Base-by-base conservation (phyloP, 2,329 filamentous ascomycete genomes). In the Magnaporthiopsis poae region DNA sequence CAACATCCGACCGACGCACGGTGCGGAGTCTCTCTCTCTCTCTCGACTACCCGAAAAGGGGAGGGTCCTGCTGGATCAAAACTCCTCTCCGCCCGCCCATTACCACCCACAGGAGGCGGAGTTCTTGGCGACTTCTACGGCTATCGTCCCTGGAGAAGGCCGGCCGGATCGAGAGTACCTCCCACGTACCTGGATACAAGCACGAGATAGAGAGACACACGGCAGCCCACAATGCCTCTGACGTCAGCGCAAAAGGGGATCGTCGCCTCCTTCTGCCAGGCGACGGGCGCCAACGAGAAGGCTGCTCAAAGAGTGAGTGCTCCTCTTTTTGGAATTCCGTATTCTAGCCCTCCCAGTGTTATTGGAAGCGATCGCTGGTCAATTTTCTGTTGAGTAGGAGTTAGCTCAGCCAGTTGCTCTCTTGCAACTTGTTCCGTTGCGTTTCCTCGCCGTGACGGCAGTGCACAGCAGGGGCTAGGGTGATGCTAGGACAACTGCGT, bases 251-350 rank as follows among this genome's bases (percentile, higher is more conserved):
- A 82, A 70, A 80, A 78, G 74, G 72, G 74, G 60, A 67, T 79
- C 70, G 72, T 78, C 68, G 69, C 72, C 64, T 75, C 81, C 72
- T 83, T 84, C 69, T 72, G 78, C 64, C 69, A 73, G 64, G 71
- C 79, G 62, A 83, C 81, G 13, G 80, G 80, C 46, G 76, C 77
- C 21, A 73, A 74, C 21, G 81, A 81, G 65, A 77, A 79, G 68
- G 76, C 74, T 46, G 81, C 81, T 52, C 74, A 75, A 67, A 77
- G 77, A 74, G 81, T 83, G 78, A 70, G 80, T n/a, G 11, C 21
- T 11, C 7, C 9, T 56, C 46, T n/a, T 21, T 8, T 11, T n/a
- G 9, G 39, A 7, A 18, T 21, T 21, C 4, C 39, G 21, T 46
- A 46, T 9, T 9, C 39, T 9, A 46, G 18, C 39, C n/a, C n/a